Base-by-base conservation (phyloP, 805 yeast genomes). In the Candida namnaoensis region DNA sequence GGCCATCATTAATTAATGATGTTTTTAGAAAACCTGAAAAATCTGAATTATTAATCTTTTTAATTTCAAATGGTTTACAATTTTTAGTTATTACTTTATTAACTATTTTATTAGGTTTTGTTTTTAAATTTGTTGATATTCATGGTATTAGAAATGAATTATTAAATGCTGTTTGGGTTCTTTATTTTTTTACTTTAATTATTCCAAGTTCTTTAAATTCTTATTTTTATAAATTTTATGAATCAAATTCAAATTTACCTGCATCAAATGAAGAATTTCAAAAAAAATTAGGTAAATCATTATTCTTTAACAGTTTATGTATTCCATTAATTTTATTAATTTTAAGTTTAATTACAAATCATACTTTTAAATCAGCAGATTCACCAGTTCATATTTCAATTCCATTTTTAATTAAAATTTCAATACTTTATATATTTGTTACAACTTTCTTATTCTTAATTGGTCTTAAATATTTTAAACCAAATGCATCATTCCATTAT, bases 1-100 rank as follows among this genome's bases (percentile, higher is more conserved):
- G 60, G 60, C 55, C 57, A 19, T 36, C 49, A 6, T 39, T 55
- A 26, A 42, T 44, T 3, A 45, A 51, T 35, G 57, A 55, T 34
- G 57, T 55, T 7, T 53, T 51, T 40, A 52, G 59, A 50, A 39
- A 33, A 14, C 54, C 56, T 14, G 7, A 5, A 3, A 32, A 27
- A 34, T 33, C 46, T 7, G 34, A 43, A 3, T 5, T 41, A 5
- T 38, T 55, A 2, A 49, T 41, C 34, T 43, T 40, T 27, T 25
- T 51, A 13, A 46, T 54, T 10, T 39, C 54, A 3, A 39, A 45
- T n/a, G 60, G 60, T 32, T 28, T 45, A 1, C 55, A 52, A 15
- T 40, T 46, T 23, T 36, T 48, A 2, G n/a, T 49, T 9, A 40
- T 44, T n/a, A n/a, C 39, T 1, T 12, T 43, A 5, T 19, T 41